Percentiles rank a stretch among this genome's conserved stretches.
phyloP scores from a whole-genome alignment of 1,139 yeast genomes.

The Geotrichum fermentans region DNA sequence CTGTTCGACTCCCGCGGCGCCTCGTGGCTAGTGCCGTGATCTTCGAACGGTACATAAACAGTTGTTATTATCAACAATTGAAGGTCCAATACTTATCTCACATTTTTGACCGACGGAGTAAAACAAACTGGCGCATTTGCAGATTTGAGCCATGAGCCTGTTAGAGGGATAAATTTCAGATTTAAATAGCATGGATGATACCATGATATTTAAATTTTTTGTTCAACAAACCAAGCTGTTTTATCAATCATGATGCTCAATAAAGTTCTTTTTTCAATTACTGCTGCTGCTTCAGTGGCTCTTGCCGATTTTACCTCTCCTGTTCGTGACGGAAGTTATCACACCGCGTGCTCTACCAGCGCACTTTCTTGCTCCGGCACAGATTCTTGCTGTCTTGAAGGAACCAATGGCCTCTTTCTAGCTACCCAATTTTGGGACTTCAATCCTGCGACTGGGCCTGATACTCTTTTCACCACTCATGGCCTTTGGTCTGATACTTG shows the following conservation, averaged over 20 bases:
- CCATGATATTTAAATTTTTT: no score
- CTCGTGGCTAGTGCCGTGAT: no score
- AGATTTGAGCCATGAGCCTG: no score
- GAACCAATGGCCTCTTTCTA: conserved; percentile 77
- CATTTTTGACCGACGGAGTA: no score
- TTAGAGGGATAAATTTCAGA: no score
- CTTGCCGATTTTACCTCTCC: background rate
- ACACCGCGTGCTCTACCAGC: background rate
- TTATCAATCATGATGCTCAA: background rate
- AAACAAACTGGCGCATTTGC: no score
- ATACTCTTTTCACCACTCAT: conserved; percentile 73
- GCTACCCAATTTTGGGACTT: conserved; percentile 96
- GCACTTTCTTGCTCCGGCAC: conserved; percentile 22
- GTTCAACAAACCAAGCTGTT: background rate
- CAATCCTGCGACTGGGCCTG: conserved; percentile 72
- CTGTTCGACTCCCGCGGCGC: no score
- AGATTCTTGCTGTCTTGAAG: conserved; percentile 69
- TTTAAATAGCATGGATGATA: no score
- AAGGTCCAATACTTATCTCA: no score
- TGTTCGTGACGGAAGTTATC: background rate
- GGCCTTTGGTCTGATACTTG: conserved; percentile 85
- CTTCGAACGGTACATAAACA: no score
- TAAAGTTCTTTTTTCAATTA: background rate
- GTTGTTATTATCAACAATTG: no score
- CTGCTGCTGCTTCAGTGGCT: background rate